phyloP scores from a whole-genome alignment of 1,139 yeast species.

The Pichia sp. region DNA sequence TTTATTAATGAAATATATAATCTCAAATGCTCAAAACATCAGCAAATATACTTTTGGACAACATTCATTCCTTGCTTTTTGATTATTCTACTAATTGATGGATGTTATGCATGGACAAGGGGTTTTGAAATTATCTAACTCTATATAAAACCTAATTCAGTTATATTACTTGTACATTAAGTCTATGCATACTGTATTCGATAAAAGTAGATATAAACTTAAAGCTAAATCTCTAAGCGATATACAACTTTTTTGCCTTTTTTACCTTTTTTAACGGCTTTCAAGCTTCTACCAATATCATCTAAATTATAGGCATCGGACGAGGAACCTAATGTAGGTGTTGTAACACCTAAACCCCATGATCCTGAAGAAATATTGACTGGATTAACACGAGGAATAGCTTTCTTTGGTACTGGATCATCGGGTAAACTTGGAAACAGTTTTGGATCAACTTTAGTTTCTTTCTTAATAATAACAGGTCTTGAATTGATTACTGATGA shows the following conservation, averaged over 20 bases:
- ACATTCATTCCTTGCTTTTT: slow-evolving; percentile 38
- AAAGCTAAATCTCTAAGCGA: slow-evolving; percentile 33
- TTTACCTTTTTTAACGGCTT: slow-evolving; percentile 30
- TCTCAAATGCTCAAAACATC: slow-evolving; percentile 24
- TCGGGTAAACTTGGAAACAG: slow-evolving; percentile 46
- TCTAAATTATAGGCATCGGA: slow-evolving; percentile 21
- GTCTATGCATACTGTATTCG: neutral
- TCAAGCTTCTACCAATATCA: slow-evolving; percentile 18
- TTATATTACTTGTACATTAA: neutral
- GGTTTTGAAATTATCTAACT: slow-evolving; percentile 26
- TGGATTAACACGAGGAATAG: slow-evolving; percentile 34
- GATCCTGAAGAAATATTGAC: slow-evolving; percentile 27
- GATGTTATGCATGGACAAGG: slow-evolving; percentile 47
- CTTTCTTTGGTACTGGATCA: slow-evolving; percentile 34
- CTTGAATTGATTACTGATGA: slow-evolving; percentile 15
- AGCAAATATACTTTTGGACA: slow-evolving; percentile 32
- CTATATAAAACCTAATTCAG: neutral
- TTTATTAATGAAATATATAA: slow-evolving; percentile 60
- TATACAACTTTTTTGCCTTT: slow-evolving; percentile 40
- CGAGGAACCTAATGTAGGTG: neutral
- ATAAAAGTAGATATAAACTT: neutral
- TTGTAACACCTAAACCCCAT: slow-evolving; percentile 26
- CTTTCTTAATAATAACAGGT: neutral
- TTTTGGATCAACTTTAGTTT: neutral
- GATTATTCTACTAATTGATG: slow-evolving; percentile 42